These are phyloP conservation scores for Talaromyces nanjingensis DNA, from an alignment of 495 filamentous ascomycete species.

Conservation along the genomic window DNA sequence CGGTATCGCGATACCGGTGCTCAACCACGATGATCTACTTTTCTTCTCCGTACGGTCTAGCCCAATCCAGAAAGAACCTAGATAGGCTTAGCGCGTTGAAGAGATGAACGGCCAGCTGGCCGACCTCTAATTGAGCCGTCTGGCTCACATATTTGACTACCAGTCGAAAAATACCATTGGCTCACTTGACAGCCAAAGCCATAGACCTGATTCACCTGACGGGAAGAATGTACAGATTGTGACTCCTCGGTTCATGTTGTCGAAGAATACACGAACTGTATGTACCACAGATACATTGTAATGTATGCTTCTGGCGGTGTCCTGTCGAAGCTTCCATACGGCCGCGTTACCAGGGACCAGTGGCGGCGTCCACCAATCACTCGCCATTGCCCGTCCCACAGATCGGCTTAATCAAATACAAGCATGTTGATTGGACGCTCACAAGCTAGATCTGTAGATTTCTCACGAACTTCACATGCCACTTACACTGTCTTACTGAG, in stretches of 20 bases:
- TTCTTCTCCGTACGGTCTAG: not conserved
- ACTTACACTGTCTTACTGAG: not conserved
- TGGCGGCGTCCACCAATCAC: not conserved
- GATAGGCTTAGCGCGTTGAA: not conserved
- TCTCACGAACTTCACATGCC: not conserved
- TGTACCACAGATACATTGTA: no score
- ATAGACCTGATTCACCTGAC: no score
- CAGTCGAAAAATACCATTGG: not conserved
- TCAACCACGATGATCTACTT: not conserved
- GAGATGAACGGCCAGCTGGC: not conserved
- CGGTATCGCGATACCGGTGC: not conserved
- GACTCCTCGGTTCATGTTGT: not conserved
- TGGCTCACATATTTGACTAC: no score
- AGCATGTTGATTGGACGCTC: not conserved
- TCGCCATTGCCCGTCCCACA: not conserved
- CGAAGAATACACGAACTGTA: not conserved
- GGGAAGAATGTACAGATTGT: not conserved
- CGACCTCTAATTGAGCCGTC: no score
- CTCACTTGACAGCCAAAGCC: no score
- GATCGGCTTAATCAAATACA: conserved; percentile 1
- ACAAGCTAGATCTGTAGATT: not conserved
- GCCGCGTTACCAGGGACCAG: conserved; percentile 1
- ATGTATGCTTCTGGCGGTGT: not conserved
- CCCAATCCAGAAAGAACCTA: conserved; percentile 1
- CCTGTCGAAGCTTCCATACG: not conserved